These are phyloP conservation scores for Plasmodium gonderi DNA, from an alignment of 169 alveolate species.

Conservation along the genomic window DNA sequence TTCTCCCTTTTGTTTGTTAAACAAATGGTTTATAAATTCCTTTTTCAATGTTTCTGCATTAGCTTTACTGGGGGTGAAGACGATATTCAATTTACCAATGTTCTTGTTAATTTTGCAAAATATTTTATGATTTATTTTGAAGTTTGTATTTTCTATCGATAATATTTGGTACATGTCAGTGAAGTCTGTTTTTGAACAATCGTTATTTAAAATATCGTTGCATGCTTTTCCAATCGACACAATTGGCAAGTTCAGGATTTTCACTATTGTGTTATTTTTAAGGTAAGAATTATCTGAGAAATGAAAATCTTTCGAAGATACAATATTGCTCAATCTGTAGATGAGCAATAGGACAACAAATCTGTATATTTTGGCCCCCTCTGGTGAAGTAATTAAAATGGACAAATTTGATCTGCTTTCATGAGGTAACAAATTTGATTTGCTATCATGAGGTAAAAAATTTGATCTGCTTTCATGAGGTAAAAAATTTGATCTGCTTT, in stretches of 20 bases:
- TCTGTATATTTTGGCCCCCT: slow-evolving; percentile 61
- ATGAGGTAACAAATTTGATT: no score
- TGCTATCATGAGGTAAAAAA: no score
- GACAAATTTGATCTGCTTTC: no score
- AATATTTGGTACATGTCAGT: neutral
- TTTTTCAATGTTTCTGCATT: slow-evolving; percentile 20
- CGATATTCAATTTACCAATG: slow-evolving; percentile 5
- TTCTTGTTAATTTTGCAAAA: slow-evolving; percentile 19
- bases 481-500: no score
- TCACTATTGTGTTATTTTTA: neutral
- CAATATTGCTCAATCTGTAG: neutral
- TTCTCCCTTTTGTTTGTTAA: neutral
- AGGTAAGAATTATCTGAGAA: neutral
- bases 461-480: no score
- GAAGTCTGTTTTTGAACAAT: neutral
- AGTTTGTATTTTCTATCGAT: neutral
- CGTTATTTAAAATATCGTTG: slow-evolving; percentile 6
- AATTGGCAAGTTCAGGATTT: slow-evolving; percentile 22
- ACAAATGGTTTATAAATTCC: neutral
- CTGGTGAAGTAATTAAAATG: slow-evolving; percentile 61
- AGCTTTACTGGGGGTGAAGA: slow-evolving; percentile 45
- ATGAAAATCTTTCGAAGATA: neutral
- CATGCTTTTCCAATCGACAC: slow-evolving; percentile 43
- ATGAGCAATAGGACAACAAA: slow-evolving; percentile 19
- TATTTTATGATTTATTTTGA: neutral